Conservation (phyloP, 257 asterid genomes). For the Solanum commersonii region DNA sequence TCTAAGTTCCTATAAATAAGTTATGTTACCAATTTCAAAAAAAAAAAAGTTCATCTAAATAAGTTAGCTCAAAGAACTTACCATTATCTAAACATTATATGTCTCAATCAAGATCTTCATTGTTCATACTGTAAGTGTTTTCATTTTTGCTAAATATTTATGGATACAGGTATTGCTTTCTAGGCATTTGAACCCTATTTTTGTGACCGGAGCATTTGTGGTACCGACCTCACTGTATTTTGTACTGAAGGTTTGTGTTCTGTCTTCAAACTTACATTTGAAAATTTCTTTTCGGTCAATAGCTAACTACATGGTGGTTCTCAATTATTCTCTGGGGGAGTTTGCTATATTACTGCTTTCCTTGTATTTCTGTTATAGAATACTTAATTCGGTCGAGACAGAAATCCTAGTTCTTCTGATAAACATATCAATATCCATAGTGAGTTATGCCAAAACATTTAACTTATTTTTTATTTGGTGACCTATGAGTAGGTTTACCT, state of each 20-base stretch:
- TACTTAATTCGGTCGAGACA: neutral
- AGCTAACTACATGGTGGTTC: neutral
- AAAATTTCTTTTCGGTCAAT: neutral
- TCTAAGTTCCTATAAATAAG: neutral
- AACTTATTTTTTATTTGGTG: neutral
- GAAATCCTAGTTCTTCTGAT: neutral
- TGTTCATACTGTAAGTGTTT: neutral
- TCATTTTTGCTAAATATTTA: neutral
- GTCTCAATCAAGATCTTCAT: neutral
- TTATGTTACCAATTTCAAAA: neutral
- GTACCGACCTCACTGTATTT: slow-evolving; percentile 79
- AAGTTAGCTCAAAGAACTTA: neutral
- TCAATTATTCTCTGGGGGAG: neutral
- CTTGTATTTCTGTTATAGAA: neutral
- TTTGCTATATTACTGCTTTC: neutral
- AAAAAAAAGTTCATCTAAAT: neutral
- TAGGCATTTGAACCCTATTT: slow-evolving; percentile 43
- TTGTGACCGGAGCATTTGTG: slow-evolving; percentile 76
- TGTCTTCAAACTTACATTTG: neutral
- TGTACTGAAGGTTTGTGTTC: slow-evolving; percentile 56
- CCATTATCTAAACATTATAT: neutral
- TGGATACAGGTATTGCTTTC: slow-evolving; percentile 74
- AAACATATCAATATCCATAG: neutral
- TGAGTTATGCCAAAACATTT: neutral
- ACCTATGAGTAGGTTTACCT: neutral